phyloP scores from a whole-genome alignment of 2,329 filamentous ascomycete species.

The Calonectria hawksworthii region DNA sequence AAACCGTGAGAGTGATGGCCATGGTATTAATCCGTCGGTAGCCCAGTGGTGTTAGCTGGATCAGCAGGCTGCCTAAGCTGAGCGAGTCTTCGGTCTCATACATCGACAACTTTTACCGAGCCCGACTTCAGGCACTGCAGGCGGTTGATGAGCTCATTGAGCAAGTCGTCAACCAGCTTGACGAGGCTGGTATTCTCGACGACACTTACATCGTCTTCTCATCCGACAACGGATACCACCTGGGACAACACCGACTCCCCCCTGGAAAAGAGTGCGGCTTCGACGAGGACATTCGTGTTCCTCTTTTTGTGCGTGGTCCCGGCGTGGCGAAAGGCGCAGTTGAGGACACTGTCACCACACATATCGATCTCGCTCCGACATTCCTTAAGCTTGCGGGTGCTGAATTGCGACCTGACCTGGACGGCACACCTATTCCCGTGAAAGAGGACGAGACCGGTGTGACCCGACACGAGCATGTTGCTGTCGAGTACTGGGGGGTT shows the following conservation, averaged over 20 bases:
- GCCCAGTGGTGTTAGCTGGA: conserved; percentile 60
- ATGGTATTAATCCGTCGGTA: conserved; percentile 13
- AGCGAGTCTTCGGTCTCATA: conserved; percentile 58
- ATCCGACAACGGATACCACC: conserved; percentile 73
- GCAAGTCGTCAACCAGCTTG: conserved; percentile 58
- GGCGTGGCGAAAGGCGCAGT: conserved; percentile 57
- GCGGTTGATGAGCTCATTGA: conserved; percentile 69
- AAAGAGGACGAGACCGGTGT: conserved; percentile 39
- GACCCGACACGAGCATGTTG: conserved; percentile 66
- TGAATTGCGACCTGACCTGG: conserved; percentile 64
- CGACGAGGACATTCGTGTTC: conserved; percentile 72
- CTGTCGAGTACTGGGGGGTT: conserved; percentile 70
- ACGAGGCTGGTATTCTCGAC: conserved; percentile 70
- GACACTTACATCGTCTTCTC: conserved; percentile 73
- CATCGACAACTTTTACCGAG: conserved; percentile 66
- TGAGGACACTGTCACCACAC: conserved; percentile 66
- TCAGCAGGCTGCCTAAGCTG: conserved; percentile 57
- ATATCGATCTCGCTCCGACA: conserved; percentile 75
- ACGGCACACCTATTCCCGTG: conserved; percentile 68
- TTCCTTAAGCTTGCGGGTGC: conserved; percentile 62
- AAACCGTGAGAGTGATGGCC: background rate
- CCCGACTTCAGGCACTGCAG: conserved; percentile 66
- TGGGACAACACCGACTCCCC: conserved; percentile 70
- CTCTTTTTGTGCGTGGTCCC: conserved; percentile 69
- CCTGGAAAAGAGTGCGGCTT: conserved; percentile 71